Evolutionary conservation across 768 basidiomycete species (phyloP), one percentile per base, ranked within the genome.

Genomic region (Hydnomerulius pinastri): DNA sequence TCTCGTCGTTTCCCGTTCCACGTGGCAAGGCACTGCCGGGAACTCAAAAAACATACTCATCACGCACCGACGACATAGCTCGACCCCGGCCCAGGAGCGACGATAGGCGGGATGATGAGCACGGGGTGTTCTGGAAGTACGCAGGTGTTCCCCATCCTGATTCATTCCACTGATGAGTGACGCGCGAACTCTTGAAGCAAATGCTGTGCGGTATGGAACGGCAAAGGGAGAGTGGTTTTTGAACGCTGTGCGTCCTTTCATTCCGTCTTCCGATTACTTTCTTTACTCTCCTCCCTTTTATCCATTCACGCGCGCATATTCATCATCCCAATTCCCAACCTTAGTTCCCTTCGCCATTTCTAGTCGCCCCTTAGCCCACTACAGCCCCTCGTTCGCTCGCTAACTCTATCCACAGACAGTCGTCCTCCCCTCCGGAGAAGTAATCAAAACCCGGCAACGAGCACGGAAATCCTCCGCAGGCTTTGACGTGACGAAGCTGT

Each of bases 181-280:
- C 30, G n/a, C n/a, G n/a, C n/a, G 13, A 1, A 6, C 10, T 44
- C 18, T 41, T 7, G n/a, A 56, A 64, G 88, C 88, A 0, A 90
- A 90, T 56, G 87, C 89, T 2, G 90, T 90, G 1, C 73, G 90
- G 20, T 95, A 93, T 62, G 93, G 91, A 9, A 95, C 92, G 6
- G 92, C 91, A 0, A 91, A 87, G 63, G 89, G 76, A 0, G 92
- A 94, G 70, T 94, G 92, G 92, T 91, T 95, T 61, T 72, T 95
- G 35, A 94, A 93, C 57, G 80, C 80, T 20, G 90, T 90, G 61
- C 43, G 80, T 71, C 28, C 5, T 0, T 42, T 40, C 27, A 33
- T 20, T 18, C 23, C 15, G 25, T 20, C 5, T 13, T 8, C 15
- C 30, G 30, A 35, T 47, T 17, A 4, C 33, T 35, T 17, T 15